A percentile compares a stretch with the other conserved stretches of the same genome.
These are phyloP conservation scores for Fusarium xyrophilum DNA, from an alignment of 2,329 filamentous ascomycete species.

Conservation along the genomic window DNA sequence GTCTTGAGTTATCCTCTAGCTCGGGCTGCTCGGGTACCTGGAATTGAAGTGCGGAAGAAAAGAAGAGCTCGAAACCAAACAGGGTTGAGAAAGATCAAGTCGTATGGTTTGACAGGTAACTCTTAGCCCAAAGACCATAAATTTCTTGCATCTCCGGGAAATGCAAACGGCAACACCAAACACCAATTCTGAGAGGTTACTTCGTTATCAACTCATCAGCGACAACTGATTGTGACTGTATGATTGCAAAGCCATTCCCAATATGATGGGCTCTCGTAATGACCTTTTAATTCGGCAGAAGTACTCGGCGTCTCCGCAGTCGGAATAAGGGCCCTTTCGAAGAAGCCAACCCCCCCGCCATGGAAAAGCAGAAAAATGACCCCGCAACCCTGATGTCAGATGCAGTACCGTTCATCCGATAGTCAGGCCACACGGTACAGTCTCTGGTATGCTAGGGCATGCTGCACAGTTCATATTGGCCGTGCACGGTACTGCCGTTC, in stretches of 20 bases:
- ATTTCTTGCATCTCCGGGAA: constrained; percentile 36
- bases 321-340: constrained; percentile 37
- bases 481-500: constrained; percentile 18
- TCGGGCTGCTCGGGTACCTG: background rate
- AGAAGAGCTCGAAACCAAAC: background rate
- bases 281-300: background rate
- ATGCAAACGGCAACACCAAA: background rate
- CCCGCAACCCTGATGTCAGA: constrained; percentile 40
- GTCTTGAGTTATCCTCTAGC: no score
- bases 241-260: constrained; percentile 22
- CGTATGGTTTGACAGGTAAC: constrained; percentile 38
- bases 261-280: constrained; percentile 14
- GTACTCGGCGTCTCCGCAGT: constrained; percentile 42
- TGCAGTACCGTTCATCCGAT: constrained; percentile 30
- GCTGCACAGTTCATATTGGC: constrained; percentile 27
- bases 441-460: background rate
- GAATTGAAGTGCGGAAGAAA: constrained; percentile 17
- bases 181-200: constrained; percentile 6
- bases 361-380: constrained; percentile 40
- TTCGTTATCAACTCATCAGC: constrained; percentile 27
- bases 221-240: constrained; percentile 7
- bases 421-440: constrained; percentile 24
- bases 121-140: constrained; percentile 17
- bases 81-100: constrained; percentile 12
- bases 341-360: constrained; percentile 30